Evolutionary conservation across 306 rosid species (phyloP).

Genomic region (Carpinus viminea): DNA sequence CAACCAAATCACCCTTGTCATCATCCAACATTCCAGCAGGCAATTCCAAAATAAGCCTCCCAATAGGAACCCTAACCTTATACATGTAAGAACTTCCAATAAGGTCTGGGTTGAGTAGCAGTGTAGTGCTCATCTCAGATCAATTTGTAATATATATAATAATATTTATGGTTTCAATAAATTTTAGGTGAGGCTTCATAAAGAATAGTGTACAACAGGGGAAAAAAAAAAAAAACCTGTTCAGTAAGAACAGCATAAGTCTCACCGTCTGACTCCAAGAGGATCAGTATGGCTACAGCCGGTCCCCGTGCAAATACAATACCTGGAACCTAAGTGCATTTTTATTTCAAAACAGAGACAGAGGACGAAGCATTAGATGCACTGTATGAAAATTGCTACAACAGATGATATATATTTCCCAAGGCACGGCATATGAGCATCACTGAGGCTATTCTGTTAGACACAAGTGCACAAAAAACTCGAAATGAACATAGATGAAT

Average conservation of each 20-base stretch:
- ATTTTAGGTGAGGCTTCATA: neutral
- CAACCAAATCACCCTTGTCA: slow-evolving; percentile 76
- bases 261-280: slow-evolving; percentile 76
- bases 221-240: slow-evolving; percentile 52
- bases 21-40: slow-evolving; percentile 97
- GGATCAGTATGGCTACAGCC: slow-evolving; percentile 82
- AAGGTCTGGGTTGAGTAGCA: neutral
- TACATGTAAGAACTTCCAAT: slow-evolving; percentile 29
- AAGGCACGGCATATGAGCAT: neutral
- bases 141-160: neutral
- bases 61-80: slow-evolving; percentile 88
- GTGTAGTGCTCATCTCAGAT: neutral
- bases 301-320: slow-evolving; percentile 97
- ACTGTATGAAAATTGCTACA: slow-evolving; percentile 14
- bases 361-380: slow-evolving; percentile 8
- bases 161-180: neutral
- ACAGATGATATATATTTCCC: slow-evolving; percentile 8
- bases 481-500: slow-evolving; percentile 10
- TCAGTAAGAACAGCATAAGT: slow-evolving; percentile 87
- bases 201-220: slow-evolving; percentile 11
- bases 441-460: neutral
- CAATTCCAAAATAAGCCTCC: slow-evolving; percentile 78
- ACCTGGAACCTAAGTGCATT: slow-evolving; percentile 79
- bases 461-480: neutral
- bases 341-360: slow-evolving; percentile 43